phyloP scores from a whole-genome alignment of 129 eudicot genomes.

The Apium graveolens region DNA sequence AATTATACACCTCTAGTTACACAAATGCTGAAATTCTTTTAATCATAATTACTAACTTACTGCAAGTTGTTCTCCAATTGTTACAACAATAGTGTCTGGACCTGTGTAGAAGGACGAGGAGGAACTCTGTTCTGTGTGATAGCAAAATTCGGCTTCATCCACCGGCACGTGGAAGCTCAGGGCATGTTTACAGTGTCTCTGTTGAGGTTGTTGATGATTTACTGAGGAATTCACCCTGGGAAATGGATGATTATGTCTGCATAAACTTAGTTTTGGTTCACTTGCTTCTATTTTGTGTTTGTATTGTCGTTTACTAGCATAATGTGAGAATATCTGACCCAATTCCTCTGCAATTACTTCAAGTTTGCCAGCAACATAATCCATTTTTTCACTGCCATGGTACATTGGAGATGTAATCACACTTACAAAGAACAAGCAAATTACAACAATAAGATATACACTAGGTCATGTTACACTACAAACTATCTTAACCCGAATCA shows the following conservation, averaged over 20 bases:
- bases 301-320: conserved; percentile 15
- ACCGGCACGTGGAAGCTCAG: conserved; percentile 52
- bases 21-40: not conserved
- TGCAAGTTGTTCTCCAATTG: conserved; percentile 56
- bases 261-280: conserved; percentile 46
- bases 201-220: conserved; percentile 2
- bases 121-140: conserved; percentile 29
- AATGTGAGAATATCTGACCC: conserved; percentile 29
- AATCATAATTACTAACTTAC: conserved; percentile 21
- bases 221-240: conserved; percentile 13
- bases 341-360: conserved; percentile 55
- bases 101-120: conserved; percentile 33
- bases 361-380: conserved; percentile 45
- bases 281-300: conserved; percentile 30
- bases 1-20: not conserved
- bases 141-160: conserved; percentile 39
- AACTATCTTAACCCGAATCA: not conserved
- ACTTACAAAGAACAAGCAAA: not conserved
- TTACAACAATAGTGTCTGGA: conserved; percentile 47
- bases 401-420: not conserved
- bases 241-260: conserved; percentile 47
- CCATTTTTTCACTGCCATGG: conserved; percentile 51
- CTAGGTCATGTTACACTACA: not conserved
- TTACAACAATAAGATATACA: not conserved
- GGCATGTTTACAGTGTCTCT: conserved; percentile 33